Evolutionary conservation across 805 yeast species (phyloP), one percentile per base, ranked within the genome.

Genomic region (Starmerella ratchasimensis): DNA sequence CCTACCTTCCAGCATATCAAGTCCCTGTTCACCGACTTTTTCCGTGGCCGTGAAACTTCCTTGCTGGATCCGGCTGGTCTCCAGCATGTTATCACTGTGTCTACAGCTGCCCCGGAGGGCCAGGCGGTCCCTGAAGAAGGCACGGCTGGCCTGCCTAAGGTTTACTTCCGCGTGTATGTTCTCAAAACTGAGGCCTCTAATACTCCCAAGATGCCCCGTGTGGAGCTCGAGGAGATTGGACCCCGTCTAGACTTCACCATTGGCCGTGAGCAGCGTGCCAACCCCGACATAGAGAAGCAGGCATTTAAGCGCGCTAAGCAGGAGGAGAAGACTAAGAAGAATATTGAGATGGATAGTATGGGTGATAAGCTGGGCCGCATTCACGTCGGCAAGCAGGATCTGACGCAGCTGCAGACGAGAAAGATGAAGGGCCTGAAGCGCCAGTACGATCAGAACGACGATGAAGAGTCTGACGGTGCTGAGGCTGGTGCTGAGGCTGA

Each of bases 341-440:
- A 90, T 56, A 76, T 90, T 37, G 77, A 77, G 45, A 72, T 76
- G 32, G 97, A 90, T 58, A 53, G 67, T 39, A 71, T 90, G 80
- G 98, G 98, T 64, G 98, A 90, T 60, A 83, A 88, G 73, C 70
- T 90, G 44, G 98, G 96, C 52, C 80, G 88, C 63, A 75, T 90
- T 53, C 98, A 90, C 58, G 80, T 90, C 61, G 96, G 95, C 62
- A 76, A 76, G 59, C 98, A 90, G 67, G 97, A 90, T 59, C 67
- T 90, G 59, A 68, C 72, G 56, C 77, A 77, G 59, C 61, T 90
- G 57, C 98, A 90, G 64, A 88, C 98, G 5, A 75, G 98, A 64
- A 90, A 90, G 74, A 83, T 90, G 95, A 90, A 90, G 70, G 98
- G 98, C 59, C 69, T 90, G 56, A 90, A 90, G 65, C 69, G 80